phyloP scores from a whole-genome alignment of 2,329 filamentous ascomycete genomes.

The Lachnellula hyalina region DNA sequence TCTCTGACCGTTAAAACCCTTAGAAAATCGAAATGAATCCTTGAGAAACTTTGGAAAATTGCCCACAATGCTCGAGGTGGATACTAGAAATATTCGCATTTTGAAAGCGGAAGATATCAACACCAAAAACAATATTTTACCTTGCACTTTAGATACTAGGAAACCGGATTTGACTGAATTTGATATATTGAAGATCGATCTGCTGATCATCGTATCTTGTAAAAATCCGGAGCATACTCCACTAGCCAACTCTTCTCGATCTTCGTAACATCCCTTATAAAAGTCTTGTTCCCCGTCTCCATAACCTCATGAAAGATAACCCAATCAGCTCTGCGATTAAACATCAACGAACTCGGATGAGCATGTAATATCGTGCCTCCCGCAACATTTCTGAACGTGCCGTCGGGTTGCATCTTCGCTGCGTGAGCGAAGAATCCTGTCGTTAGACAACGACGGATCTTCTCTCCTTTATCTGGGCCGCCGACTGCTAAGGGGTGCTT shows the following conservation, averaged over 20 bases:
- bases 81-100: too few relatives aligned
- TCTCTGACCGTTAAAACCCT: too few relatives aligned
- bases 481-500: conserved; percentile 33
- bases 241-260: conserved; percentile 90
- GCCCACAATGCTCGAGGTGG: too few relatives aligned
- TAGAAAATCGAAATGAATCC: too few relatives aligned
- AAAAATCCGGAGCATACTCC: conserved; percentile 83
- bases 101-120: too few relatives aligned
- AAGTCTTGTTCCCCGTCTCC: conserved; percentile 83
- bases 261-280: conserved; percentile 86
- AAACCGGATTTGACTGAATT: too few relatives aligned
- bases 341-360: conserved; percentile 90
- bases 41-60: too few relatives aligned
- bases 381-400: conserved; percentile 80
- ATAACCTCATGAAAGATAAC: conserved; percentile 92
- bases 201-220: conserved; percentile 45
- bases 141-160: too few relatives aligned
- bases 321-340: conserved; percentile 95
- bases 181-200: neutral
- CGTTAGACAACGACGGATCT: conserved; percentile 79
- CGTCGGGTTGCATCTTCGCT: conserved; percentile 89
- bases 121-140: too few relatives aligned
- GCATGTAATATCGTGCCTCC: conserved; percentile 74
- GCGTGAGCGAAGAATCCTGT: conserved; percentile 91
- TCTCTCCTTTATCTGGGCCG: conserved; percentile 54